Evolutionary conservation across 192 early-diverging fungal genomes (phyloP).

Genomic region (Coemansia sp.): DNA sequence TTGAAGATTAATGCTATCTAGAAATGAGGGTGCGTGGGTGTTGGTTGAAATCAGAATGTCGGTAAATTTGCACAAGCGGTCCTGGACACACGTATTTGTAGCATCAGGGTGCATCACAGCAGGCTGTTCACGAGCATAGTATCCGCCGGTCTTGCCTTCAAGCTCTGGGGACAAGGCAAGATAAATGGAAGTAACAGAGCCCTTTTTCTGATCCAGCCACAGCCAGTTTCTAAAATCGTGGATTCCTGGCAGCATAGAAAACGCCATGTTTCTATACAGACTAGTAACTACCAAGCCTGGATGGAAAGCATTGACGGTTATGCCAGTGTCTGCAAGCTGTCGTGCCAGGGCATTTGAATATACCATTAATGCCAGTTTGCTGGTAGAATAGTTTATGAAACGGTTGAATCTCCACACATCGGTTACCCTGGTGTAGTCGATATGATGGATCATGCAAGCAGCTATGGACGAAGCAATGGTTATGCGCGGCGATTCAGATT

Average conservation of each 20-base stretch:
- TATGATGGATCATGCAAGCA: constrained; percentile 41
- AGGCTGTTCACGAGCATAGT: constrained; percentile 48
- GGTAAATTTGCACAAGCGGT: constrained; percentile 41
- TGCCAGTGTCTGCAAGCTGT: constrained; percentile 34
- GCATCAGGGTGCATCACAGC: constrained; percentile 33
- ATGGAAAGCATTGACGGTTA: constrained; percentile 62
- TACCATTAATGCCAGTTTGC: constrained; percentile 60
- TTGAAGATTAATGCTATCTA: constrained; percentile 38
- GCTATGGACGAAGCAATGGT: constrained; percentile 57
- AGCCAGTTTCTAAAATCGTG: constrained; percentile 35
- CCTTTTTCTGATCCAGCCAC: constrained; percentile 42
- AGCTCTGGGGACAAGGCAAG: constrained; percentile 44
- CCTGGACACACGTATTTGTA: constrained; percentile 18
- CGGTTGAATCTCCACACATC: constrained; percentile 55
- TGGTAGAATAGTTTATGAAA: constrained; percentile 59
- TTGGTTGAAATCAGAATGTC: constrained; percentile 45
- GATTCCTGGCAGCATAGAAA: constrained; percentile 41
- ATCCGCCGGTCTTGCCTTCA: constrained; percentile 30
- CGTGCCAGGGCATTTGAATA: constrained; percentile 56
- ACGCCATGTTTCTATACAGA: constrained; percentile 51
- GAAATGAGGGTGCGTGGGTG: constrained; percentile 33
- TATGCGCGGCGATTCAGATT: constrained; percentile 46
- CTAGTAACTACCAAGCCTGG: constrained; percentile 60
- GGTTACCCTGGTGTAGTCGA: constrained; percentile 53
- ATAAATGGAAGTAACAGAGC: constrained; percentile 37